These are phyloP conservation scores for Mimosa pudica DNA, from an alignment of 306 rosid genomes.

Conservation along the genomic window DNA sequence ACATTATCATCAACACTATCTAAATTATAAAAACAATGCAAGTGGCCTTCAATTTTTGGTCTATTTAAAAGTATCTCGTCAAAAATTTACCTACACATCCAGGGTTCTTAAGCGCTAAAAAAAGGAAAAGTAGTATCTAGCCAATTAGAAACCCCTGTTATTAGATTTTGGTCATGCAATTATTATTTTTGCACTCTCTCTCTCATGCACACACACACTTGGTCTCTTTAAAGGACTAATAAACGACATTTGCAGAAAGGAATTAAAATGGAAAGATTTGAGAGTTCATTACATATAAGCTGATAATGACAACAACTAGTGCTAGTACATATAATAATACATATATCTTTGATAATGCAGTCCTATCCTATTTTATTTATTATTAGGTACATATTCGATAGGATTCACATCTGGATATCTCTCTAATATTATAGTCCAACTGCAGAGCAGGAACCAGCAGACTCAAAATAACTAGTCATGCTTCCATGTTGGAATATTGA, in stretches of 20 bases:
- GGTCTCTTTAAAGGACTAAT: no score
- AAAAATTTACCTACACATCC: not conserved
- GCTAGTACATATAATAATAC: no score
- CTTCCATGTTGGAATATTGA: slow-evolving; percentile 43
- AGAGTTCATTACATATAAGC: not conserved
- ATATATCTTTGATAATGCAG: no score
- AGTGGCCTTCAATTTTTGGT: not conserved
- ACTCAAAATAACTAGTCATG: slow-evolving; percentile 26
- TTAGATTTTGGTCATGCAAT: no score
- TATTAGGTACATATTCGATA: not conserved
- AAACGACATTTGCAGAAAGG: no score
- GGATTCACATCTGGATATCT: not conserved
- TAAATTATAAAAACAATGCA: not conserved
- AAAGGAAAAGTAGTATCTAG: no score
- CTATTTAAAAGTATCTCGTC: not conserved
- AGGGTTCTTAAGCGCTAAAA: not conserved
- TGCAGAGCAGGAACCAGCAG: slow-evolving; percentile 5
- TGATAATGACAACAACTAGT: not conserved
- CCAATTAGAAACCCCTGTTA: no score
- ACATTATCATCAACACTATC: not conserved
- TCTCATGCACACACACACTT: no score
- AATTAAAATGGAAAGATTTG: no score
- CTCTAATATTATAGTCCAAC: not conserved
- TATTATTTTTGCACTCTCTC: no score
- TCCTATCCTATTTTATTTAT: not conserved